Conservation (phyloP, 371 early-diverging fungal species). For the Funneliformis caledonium region DNA sequence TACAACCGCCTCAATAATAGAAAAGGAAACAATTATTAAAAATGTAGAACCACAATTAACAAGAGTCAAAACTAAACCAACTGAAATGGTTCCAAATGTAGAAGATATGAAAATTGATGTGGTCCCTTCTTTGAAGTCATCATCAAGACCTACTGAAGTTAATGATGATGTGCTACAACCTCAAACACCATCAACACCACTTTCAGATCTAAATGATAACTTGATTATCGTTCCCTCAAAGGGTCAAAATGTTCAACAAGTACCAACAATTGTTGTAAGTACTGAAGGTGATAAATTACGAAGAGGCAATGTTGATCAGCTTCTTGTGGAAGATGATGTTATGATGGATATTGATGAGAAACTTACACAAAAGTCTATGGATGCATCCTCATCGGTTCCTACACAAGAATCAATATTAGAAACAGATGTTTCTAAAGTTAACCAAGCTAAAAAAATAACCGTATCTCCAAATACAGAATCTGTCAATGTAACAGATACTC, state of each 20-base stretch:
- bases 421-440: neutral
- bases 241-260: neutral
- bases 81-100: neutral
- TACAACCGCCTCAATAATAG: neutral
- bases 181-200: constrained; percentile 3
- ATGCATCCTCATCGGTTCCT: neutral
- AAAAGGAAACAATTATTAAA: neutral
- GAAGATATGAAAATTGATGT: neutral
- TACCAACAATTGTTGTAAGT: neutral
- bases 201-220: neutral
- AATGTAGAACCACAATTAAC: neutral
- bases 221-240: neutral
- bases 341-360: constrained; percentile 28
- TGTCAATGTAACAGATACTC: neutral
- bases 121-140: neutral
- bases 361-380: neutral
- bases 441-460: constrained; percentile 8
- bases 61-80: neutral
- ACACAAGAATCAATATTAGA: neutral
- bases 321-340: neutral
- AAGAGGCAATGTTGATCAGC: neutral
- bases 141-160: neutral
- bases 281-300: neutral
- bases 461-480: neutral
- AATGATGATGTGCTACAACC: neutral